A percentile compares a stretch with the other conserved stretches of the same genome.
Conservation (phyloP, 768 basidiomycete genomes). For the Tubosaeta brunneosetosa region DNA sequence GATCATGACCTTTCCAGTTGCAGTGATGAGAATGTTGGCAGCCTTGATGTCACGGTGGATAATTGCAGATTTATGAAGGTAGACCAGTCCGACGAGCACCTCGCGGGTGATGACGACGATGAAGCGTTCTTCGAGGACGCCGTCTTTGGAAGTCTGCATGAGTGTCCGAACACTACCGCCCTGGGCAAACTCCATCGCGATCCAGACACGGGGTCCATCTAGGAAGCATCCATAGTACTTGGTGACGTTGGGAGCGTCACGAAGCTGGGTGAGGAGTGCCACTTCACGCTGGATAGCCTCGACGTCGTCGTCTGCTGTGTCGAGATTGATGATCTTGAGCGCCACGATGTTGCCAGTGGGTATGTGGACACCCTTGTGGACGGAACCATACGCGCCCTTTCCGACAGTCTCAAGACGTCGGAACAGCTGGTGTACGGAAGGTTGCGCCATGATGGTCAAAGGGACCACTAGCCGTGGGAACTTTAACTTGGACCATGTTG, state of each 20-base stretch:
- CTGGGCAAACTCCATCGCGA: slow-evolving; percentile 96
- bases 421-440: slow-evolving; percentile 74
- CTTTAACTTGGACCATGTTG: slow-evolving; percentile 7
- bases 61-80: slow-evolving; percentile 89
- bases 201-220: slow-evolving; percentile 96
- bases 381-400: slow-evolving; percentile 93
- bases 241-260: slow-evolving; percentile 87
- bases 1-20: slow-evolving; percentile 86
- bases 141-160: slow-evolving; percentile 80
- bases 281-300: slow-evolving; percentile 96
- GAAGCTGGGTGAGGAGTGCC: slow-evolving; percentile 81
- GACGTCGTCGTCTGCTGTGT: slow-evolving; percentile 94
- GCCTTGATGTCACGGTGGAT: slow-evolving; percentile 99
- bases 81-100: slow-evolving; percentile 78
- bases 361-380: slow-evolving; percentile 85
- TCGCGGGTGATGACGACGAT: slow-evolving; percentile 85
- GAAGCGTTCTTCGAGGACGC: slow-evolving; percentile 83
- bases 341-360: slow-evolving; percentile 86
- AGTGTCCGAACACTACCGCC: slow-evolving; percentile 92
- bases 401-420: slow-evolving; percentile 88
- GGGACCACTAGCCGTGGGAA: slow-evolving; percentile 19
- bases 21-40: slow-evolving; percentile 90
- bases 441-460: slow-evolving; percentile 39
- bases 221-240: slow-evolving; percentile 96
- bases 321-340: slow-evolving; percentile 98